Percentiles rank a stretch among this genome's conserved stretches.
These are phyloP conservation scores for Karstenula rhodostoma DNA, from an alignment of 2,329 filamentous ascomycete genomes.

Conservation along the genomic window DNA sequence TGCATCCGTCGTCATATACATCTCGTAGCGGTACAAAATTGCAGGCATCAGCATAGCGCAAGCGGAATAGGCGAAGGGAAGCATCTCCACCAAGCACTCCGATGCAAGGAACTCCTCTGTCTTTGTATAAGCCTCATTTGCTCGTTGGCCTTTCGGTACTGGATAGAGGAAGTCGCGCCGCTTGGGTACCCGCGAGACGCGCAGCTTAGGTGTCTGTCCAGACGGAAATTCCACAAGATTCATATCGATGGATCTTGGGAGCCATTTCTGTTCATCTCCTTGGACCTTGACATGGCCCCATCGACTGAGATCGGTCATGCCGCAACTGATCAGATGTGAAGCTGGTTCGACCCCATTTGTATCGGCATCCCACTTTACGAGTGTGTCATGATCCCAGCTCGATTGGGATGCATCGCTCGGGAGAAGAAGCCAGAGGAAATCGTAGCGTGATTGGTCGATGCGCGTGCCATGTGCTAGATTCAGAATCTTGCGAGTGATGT, in stretches of 20 bases:
- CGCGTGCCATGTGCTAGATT: constrained; percentile 27
- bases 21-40: constrained; percentile 74
- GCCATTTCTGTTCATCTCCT: constrained; percentile 35
- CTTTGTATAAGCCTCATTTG: constrained; percentile 49
- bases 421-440: constrained; percentile 43
- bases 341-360: constrained; percentile 24
- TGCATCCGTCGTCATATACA: constrained; percentile 67
- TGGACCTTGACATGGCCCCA: constrained; percentile 37
- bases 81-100: constrained; percentile 57
- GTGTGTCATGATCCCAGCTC: constrained; percentile 15
- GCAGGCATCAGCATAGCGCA: constrained; percentile 73
- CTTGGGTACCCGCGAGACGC: constrained; percentile 56
- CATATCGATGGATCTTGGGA: constrained; percentile 20
- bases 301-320: constrained; percentile 10
- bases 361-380: constrained; percentile 27
- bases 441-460: constrained; percentile 32
- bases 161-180: constrained; percentile 68
- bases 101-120: constrained; percentile 58
- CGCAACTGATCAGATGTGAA: constrained; percentile 21
- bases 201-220: constrained; percentile 16
- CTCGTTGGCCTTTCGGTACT: constrained; percentile 16
- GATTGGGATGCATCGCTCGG: constrained; percentile 27
- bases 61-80: constrained; percentile 57
- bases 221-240: constrained; percentile 1
- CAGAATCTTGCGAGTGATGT: constrained; percentile 39